Conservation (phyloP, 1,284 basidiomycete genomes). For the Cryptococcus hybrid region DNA sequence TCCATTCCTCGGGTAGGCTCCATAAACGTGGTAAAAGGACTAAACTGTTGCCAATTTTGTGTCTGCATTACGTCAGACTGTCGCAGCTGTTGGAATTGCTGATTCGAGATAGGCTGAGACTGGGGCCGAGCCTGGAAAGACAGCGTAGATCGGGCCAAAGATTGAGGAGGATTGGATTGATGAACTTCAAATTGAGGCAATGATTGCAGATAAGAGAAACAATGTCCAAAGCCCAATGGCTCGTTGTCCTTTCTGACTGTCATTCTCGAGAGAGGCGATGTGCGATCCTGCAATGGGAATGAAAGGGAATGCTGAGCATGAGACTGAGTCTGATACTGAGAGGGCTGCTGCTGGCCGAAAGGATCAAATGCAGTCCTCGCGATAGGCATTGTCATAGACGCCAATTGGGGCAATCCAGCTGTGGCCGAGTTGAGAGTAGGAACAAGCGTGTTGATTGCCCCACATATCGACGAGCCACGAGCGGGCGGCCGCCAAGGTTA, state of each 20-base stretch:
- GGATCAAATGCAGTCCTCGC: slow-evolving; percentile 15
- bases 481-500: slow-evolving; percentile 25
- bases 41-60: not conserved
- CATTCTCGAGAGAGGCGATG: too few relatives aligned
- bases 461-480: slow-evolving; percentile 15
- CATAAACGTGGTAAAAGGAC: not conserved
- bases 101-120: too few relatives aligned
- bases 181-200: not conserved
- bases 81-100: too few relatives aligned
- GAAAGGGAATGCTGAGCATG: not conserved
- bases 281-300: too few relatives aligned
- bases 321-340: not conserved
- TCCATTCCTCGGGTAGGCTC: not conserved
- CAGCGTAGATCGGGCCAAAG: too few relatives aligned
- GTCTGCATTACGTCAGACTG: too few relatives aligned
- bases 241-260: too few relatives aligned
- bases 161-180: not conserved
- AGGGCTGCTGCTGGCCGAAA: slow-evolving; percentile 1
- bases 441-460: not conserved
- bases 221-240: not conserved
- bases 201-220: not conserved
- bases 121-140: too few relatives aligned
- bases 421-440: not conserved
- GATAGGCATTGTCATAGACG: not conserved
- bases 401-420: not conserved